Base-by-base conservation (phyloP, 2,329 filamentous ascomycete species). In the Calonectria pseudoturangicola region DNA sequence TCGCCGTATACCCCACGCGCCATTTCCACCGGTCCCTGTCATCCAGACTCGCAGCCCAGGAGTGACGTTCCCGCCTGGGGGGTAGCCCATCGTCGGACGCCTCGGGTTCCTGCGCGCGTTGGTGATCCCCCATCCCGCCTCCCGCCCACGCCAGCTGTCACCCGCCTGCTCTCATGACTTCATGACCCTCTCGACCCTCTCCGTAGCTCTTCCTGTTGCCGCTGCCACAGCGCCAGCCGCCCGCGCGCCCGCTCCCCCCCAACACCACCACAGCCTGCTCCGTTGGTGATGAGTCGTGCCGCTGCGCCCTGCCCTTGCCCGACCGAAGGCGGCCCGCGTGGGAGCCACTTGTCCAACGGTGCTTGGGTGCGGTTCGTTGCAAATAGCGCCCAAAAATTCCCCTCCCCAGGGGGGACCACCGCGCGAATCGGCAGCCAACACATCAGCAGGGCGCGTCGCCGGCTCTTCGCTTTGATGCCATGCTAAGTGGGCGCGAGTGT, bases 81-180 rank as follows among this genome's bases (percentile, higher is more conserved):
- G 28, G 67, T 2, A 16, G 69, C 79, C 77, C 79, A 79, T 79
- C 73, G 73, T 21, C 33, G 30, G 36, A 64, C 71, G 70, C 66
- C 65, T 72, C 79, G 79, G 79, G 79, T 81, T 81, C 79, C 79
- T 81, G 79, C 79, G 75, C 79, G 79, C 79, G 74, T 79, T 76
- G 79, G 75, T 80, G 79, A 81, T 80, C 76, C 78, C 75, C 79
- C 75, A 79, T 75, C 75, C 77, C 77, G 74, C 73, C 75, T 41
- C 36, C 65, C 65, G 36, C 58, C 48, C 68, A 71, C 73, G 75
- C 75, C 74, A 79, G 74, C 76, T 77, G 78, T 78, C 78, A 74
- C 51, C 21, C 68, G 15, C 21, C 15, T n/a, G 25, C 68, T 71
- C 54, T 58, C 47, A 51, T 66, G 45, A 66, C 63, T 73, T 56